These are phyloP conservation scores for Fusarium multiceps DNA, from an alignment of 2,329 filamentous ascomycete genomes.

Conservation along the genomic window DNA sequence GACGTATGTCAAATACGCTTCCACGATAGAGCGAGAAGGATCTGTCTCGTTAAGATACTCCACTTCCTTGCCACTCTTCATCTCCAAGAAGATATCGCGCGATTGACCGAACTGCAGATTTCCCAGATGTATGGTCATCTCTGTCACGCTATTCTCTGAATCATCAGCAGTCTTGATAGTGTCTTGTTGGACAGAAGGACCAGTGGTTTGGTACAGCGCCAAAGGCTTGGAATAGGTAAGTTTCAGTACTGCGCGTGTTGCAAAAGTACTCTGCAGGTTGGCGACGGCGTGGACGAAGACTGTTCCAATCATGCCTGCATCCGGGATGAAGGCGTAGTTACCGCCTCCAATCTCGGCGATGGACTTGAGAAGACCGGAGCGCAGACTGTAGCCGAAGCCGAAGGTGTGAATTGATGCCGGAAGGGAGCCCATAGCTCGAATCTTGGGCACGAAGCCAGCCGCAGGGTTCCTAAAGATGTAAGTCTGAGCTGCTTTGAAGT, in stretches of 20 bases:
- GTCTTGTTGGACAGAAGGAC: slow-evolving; percentile 53
- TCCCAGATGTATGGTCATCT: slow-evolving; percentile 57
- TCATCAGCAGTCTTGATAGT: slow-evolving; percentile 33
- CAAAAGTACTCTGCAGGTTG: slow-evolving; percentile 69
- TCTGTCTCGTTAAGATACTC: slow-evolving; percentile 9
- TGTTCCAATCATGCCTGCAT: slow-evolving; percentile 71
- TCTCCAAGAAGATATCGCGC: slow-evolving; percentile 63
- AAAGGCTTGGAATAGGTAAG: slow-evolving; percentile 55
- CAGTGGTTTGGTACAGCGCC: slow-evolving; percentile 54
- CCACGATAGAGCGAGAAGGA: slow-evolving; percentile 45
- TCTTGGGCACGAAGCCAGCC: slow-evolving; percentile 65
- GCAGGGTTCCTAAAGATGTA: slow-evolving; percentile 54
- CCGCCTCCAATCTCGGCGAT: slow-evolving; percentile 68
- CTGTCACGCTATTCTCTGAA: slow-evolving; percentile 20
- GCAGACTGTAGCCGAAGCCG: slow-evolving; percentile 51
- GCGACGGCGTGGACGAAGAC: slow-evolving; percentile 72
- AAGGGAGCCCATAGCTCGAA: slow-evolving; percentile 56
- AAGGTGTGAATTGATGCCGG: slow-evolving; percentile 57
- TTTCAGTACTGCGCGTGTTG: slow-evolving; percentile 58
- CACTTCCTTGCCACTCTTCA: slow-evolving; percentile 40
- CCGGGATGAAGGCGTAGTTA: slow-evolving; percentile 70
- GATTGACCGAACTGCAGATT: slow-evolving; percentile 71
- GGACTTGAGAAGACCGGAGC: slow-evolving; percentile 65
- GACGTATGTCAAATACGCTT: slow-evolving; percentile 51
- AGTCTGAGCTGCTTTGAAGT: not conserved